Conservation (phyloP, 352 stramenopile genomes). For the Phytophthora kernoviae region DNA sequence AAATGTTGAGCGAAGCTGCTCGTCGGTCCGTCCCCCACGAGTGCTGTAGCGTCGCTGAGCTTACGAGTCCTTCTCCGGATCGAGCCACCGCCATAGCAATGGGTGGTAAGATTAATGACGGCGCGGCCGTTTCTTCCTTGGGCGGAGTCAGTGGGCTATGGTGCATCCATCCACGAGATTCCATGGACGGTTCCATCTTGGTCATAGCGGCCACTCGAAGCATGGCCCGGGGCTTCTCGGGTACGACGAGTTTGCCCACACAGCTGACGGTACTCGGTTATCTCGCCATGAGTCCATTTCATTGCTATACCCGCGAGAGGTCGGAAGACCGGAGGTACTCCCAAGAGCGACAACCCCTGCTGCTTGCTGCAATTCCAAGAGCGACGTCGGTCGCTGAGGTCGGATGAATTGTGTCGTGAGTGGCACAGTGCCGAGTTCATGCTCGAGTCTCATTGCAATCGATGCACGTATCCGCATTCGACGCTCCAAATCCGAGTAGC, state of each 20-base stretch:
- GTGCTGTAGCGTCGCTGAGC: conserved; percentile 21
- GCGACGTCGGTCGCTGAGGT: conserved; percentile 17
- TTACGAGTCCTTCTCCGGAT: conserved; percentile 34
- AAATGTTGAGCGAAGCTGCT: conserved; percentile 32
- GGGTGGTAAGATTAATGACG: conserved; percentile 31
- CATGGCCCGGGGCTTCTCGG: conserved; percentile 46
- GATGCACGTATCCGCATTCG: conserved; percentile 43
- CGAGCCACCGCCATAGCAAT: conserved; percentile 44
- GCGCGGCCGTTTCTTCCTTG: conserved; percentile 13
- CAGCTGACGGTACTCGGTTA: conserved; percentile 14
- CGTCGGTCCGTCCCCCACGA: conserved; percentile 37
- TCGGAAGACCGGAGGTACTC: conserved; percentile 4
- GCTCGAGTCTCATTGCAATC: conserved; percentile 44
- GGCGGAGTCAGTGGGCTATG: conserved; percentile 5
- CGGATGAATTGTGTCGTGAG: conserved; percentile 45
- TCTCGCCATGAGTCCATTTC: conserved; percentile 29
- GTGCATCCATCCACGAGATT: conserved; percentile 22
- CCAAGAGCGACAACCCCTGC: conserved; percentile 26
- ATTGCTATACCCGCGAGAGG: conserved; percentile 7
- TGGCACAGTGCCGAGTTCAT: conserved; percentile 29
- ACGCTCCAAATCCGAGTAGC: conserved; percentile 33
- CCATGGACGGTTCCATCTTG: conserved; percentile 31
- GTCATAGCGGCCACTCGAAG: conserved; percentile 37
- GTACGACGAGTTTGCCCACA: conserved; percentile 33
- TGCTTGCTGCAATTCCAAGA: conserved; percentile 35